These are phyloP conservation scores for Solanum piurae DNA, from an alignment of 257 asterid genomes.

Conservation along the genomic window DNA sequence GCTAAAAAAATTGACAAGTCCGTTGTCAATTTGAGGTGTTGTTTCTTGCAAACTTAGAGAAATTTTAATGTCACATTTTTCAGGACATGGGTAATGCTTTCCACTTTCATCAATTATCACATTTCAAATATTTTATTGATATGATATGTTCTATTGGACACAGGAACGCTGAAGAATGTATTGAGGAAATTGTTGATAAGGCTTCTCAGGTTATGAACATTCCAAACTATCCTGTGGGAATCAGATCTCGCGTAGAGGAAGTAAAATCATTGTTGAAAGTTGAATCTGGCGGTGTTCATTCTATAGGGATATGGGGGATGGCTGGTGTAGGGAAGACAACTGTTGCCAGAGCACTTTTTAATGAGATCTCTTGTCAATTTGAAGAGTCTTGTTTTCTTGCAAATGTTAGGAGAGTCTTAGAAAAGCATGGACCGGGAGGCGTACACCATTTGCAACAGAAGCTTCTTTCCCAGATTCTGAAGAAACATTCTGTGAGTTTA, in stretches of 20 bases:
- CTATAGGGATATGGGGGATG: neutral
- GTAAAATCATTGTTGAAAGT: neutral
- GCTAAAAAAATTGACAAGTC: neutral
- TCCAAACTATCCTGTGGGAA: neutral
- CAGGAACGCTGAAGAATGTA: neutral
- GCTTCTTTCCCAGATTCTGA: too few species aligned
- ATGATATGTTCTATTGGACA: neutral
- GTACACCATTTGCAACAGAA: too few species aligned
- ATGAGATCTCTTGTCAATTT: neutral
- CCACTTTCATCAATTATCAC: neutral
- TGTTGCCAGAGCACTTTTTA: neutral
- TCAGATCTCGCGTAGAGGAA: neutral
- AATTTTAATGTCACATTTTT: neutral
- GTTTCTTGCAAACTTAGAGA: neutral
- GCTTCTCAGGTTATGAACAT: neutral
- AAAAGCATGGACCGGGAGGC: too few species aligned
- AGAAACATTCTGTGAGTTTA: too few species aligned
- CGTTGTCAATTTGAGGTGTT: neutral
- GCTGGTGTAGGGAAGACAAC: conserved; percentile 5
- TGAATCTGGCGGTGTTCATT: neutral
- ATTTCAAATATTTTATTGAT: neutral
- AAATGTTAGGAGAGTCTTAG: neutral
- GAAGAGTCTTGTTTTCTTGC: neutral
- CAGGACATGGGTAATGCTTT: neutral
- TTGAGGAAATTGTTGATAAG: neutral